Conservation (phyloP, 2,329 filamentous ascomycete genomes). For the Ophiognomonia clavigignenti-juglandacearum region DNA sequence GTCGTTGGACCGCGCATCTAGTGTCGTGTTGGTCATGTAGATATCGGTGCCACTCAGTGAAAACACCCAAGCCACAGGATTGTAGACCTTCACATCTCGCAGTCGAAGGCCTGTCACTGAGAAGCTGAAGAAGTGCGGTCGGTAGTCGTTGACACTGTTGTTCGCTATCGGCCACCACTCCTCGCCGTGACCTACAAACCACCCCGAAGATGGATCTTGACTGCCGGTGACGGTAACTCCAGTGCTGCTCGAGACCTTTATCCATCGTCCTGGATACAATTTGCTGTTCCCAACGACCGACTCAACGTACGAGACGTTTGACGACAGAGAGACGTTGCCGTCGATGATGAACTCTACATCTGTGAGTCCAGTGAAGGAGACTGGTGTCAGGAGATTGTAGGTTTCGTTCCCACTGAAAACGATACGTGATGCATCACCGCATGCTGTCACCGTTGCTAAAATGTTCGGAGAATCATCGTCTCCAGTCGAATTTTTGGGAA, state of each 20-base stretch:
- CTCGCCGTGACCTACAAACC: slow-evolving; percentile 20
- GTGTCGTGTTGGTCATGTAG: slow-evolving; percentile 19
- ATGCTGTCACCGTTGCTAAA: slow-evolving; percentile 11
- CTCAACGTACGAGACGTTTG: slow-evolving; percentile 18
- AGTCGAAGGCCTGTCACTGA: slow-evolving; percentile 17
- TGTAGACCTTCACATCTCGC: slow-evolving; percentile 19
- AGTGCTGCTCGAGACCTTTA: slow-evolving; percentile 13
- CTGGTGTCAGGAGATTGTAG: slow-evolving; percentile 19
- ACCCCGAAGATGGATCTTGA: slow-evolving; percentile 15
- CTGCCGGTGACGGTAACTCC: slow-evolving; percentile 17
- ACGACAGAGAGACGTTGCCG: slow-evolving; percentile 18
- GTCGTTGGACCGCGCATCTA: slow-evolving; percentile 17
- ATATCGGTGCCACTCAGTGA: slow-evolving; percentile 18
- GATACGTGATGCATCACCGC: slow-evolving; percentile 15
- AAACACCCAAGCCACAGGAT: slow-evolving; percentile 21
- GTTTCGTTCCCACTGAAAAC: slow-evolving; percentile 16
- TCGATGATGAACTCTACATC: slow-evolving; percentile 19
- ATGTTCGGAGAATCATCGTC: slow-evolving; percentile 17
- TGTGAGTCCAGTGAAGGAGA: slow-evolving; percentile 15
- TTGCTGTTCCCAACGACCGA: slow-evolving; percentile 16
- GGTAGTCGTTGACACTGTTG: slow-evolving; percentile 16
- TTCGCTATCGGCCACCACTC: slow-evolving; percentile 18
- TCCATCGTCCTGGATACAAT: slow-evolving; percentile 20
- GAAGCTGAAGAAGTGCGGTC: slow-evolving; percentile 20
- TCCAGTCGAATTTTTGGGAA: slow-evolving; percentile 17